Conservation (phyloP, 73 alveolate species). For the Stentor coeruleus region DNA sequence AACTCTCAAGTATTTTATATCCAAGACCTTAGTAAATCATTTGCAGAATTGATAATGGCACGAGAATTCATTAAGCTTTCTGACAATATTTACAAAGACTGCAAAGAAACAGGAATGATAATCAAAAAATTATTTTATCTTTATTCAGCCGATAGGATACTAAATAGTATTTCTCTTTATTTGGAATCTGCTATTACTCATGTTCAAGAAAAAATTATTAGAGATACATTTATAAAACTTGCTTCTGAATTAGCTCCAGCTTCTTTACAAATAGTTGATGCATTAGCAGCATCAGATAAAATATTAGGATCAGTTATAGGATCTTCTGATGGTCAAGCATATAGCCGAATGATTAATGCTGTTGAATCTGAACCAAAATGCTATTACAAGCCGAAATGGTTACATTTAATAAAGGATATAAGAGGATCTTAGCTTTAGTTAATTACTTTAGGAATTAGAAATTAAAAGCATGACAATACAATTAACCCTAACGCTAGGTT, state of each 20-base stretch:
- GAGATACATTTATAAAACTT: neutral
- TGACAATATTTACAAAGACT: neutral
- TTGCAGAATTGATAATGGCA: neutral
- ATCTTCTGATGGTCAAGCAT: slow-evolving; percentile 44
- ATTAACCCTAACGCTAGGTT: too few relatives aligned
- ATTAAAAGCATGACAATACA: too few relatives aligned
- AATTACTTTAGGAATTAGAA: too few relatives aligned
- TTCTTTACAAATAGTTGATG: slow-evolving; percentile 40
- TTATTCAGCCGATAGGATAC: neutral
- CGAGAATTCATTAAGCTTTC: neutral
- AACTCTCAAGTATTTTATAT: neutral
- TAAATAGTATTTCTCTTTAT: neutral
- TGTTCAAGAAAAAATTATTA: neutral
- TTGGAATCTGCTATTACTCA: neutral
- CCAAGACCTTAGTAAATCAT: neutral
- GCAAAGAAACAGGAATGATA: neutral
- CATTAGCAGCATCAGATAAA: slow-evolving; percentile 50
- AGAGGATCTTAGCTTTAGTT: too few relatives aligned
- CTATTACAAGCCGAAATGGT: neutral
- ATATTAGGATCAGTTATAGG: slow-evolving; percentile 45
- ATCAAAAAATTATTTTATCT: neutral
- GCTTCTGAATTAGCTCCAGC: slow-evolving; percentile 30
- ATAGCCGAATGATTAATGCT: slow-evolving; percentile 10
- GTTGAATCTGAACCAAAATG: neutral
- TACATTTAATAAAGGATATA: neutral